phyloP scores from a whole-genome alignment of 371 early-diverging fungal genomes.

The Scutellospora calospora region DNA sequence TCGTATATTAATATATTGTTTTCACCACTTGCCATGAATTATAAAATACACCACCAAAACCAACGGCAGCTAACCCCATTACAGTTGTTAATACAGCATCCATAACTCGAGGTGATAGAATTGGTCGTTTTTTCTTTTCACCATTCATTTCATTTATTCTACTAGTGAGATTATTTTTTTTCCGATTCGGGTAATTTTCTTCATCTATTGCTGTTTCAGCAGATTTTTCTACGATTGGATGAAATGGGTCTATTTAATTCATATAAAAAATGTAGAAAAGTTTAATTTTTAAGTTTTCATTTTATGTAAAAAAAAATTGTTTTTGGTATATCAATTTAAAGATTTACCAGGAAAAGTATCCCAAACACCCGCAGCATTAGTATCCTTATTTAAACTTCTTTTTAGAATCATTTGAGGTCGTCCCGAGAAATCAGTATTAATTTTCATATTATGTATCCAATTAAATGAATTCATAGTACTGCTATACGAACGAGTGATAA shows the following conservation, averaged over 20 bases:
- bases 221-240: slow-evolving; percentile 42
- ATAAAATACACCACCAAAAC: slow-evolving; percentile 41
- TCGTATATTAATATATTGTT: too few relatives aligned
- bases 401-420: background rate
- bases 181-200: background rate
- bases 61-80: slow-evolving; percentile 42
- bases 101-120: slow-evolving; percentile 30
- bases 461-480: too few relatives aligned
- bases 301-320: background rate
- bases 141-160: too few relatives aligned
- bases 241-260: slow-evolving; percentile 40
- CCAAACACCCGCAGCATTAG: slow-evolving; percentile 44
- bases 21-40: slow-evolving; percentile 7
- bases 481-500: too few relatives aligned
- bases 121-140: background rate
- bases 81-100: slow-evolving; percentile 43
- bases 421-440: background rate
- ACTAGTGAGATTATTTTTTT: background rate
- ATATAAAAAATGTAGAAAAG: background rate
- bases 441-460: too few relatives aligned
- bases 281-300: too few relatives aligned
- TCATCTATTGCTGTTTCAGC: slow-evolving; percentile 41
- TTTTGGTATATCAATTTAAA: background rate
- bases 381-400: slow-evolving; percentile 42
- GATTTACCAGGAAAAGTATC: slow-evolving; percentile 42